Evolutionary conservation across 257 asterid species (phyloP).

Genomic region (Echium plantagineum): DNA sequence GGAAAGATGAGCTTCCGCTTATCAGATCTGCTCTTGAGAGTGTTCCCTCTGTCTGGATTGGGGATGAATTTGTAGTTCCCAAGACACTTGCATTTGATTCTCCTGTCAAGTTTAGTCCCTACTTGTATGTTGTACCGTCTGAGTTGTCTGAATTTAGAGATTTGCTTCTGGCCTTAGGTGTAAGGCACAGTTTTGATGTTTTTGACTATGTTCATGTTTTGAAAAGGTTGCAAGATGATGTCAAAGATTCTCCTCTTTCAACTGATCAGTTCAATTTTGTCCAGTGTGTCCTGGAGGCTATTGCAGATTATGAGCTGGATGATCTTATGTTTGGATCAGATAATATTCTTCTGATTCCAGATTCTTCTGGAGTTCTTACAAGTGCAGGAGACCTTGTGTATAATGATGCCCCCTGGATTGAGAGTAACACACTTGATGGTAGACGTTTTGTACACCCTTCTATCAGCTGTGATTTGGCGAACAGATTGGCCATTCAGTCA

Average conservation of each 20-base stretch:
- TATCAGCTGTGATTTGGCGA: conserved; percentile 66
- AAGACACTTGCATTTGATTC: conserved; percentile 89
- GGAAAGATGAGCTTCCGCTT: conserved; percentile 32
- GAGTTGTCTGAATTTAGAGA: conserved; percentile 73
- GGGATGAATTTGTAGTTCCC: conserved; percentile 84
- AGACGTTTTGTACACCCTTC: conserved; percentile 70
- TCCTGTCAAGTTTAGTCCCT: conserved; percentile 88
- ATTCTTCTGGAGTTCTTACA: conserved; percentile 70
- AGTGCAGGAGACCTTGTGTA: conserved; percentile 68
- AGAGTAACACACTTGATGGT: conserved; percentile 49
- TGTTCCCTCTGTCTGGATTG: conserved; percentile 88
- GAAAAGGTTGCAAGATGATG: conserved; percentile 55
- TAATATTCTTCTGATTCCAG: conserved; percentile 51
- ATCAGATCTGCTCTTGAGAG: conserved; percentile 52
- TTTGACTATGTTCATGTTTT: conserved; percentile 60
- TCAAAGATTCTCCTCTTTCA: conserved; percentile 49
- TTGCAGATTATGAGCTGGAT: conserved; percentile 52
- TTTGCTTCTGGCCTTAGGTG: conserved; percentile 83
- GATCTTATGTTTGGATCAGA: conserved; percentile 35
- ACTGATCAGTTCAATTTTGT: conserved; percentile 78
- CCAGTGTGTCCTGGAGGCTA: conserved; percentile 68
- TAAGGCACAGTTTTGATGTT: conserved; percentile 62
- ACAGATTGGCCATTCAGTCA: conserved; percentile 74
- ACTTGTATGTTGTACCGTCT: conserved; percentile 89
- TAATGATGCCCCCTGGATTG: conserved; percentile 97